These are phyloP conservation scores for Heterobasidion occidentale DNA, from an alignment of 1,284 basidiomycete genomes.

Conservation along the genomic window DNA sequence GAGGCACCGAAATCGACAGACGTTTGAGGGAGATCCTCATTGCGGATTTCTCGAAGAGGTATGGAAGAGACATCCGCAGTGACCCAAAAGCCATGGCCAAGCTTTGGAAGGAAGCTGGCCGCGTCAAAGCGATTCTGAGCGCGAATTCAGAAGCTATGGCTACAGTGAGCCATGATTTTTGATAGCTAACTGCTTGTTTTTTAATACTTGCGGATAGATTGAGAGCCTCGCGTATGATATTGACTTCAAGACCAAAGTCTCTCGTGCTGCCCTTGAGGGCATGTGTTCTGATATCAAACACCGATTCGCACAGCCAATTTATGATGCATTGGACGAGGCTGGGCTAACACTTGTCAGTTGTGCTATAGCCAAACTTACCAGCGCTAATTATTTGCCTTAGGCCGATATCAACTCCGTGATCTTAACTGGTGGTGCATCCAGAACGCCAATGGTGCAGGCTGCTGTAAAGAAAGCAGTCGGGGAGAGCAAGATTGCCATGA, in stretches of 20 bases:
- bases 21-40: conserved; percentile 79
- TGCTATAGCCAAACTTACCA: not conserved
- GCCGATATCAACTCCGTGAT: conserved; percentile 84
- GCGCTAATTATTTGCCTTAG: conserved; percentile 23
- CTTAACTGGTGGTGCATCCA: conserved; percentile 82
- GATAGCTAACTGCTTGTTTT: not conserved
- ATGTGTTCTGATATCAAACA: conserved; percentile 55
- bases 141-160: conserved; percentile 81
- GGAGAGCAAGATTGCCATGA: conserved; percentile 82
- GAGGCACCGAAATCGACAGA: conserved; percentile 82
- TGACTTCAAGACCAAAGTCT: conserved; percentile 80
- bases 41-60: conserved; percentile 66
- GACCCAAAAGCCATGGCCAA: conserved; percentile 90
- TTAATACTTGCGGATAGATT: conserved; percentile 35
- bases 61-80: conserved; percentile 54
- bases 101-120: conserved; percentile 86
- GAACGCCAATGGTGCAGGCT: conserved; percentile 88
- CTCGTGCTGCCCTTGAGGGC: conserved; percentile 73
- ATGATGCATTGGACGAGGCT: conserved; percentile 68
- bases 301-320: conserved; percentile 68
- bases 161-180: conserved; percentile 39
- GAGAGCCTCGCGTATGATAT: conserved; percentile 89
- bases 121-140: conserved; percentile 90
- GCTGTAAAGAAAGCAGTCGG: conserved; percentile 75
- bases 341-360: conserved; percentile 53